These are phyloP conservation scores for Magnaporthiopsis poae DNA, from an alignment of 2,329 filamentous ascomycete genomes.

Conservation along the genomic window DNA sequence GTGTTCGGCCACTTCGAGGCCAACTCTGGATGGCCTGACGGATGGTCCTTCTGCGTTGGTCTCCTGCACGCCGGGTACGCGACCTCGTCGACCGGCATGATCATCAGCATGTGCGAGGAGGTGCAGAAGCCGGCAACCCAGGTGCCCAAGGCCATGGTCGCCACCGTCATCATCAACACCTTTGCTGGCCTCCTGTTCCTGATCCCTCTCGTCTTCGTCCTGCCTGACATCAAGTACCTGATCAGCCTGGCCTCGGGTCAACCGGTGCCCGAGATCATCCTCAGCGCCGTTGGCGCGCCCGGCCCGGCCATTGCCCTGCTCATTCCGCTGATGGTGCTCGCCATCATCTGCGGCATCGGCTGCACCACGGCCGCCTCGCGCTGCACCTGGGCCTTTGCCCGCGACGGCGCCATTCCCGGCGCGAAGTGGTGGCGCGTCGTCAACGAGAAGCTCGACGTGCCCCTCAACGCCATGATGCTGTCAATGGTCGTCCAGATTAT, in stretches of 20 bases:
- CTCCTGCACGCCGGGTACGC: constrained; percentile 64
- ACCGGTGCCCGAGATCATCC: constrained; percentile 56
- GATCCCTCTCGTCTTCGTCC: constrained; percentile 58
- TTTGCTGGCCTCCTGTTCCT: constrained; percentile 58
- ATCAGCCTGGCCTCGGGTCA: constrained; percentile 45
- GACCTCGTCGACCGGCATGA: constrained; percentile 70
- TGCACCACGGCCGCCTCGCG: constrained; percentile 61
- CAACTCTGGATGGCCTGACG: constrained; percentile 57
- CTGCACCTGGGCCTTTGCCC: constrained; percentile 59
- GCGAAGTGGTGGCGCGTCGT: constrained; percentile 51
- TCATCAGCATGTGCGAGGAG: constrained; percentile 70
- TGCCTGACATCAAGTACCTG: constrained; percentile 51
- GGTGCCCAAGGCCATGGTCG: constrained; percentile 64
- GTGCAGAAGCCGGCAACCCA: constrained; percentile 55
- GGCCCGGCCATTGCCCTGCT: constrained; percentile 54
- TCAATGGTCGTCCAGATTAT: constrained; percentile 55
- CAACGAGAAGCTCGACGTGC: constrained; percentile 52
- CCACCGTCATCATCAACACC: constrained; percentile 57
- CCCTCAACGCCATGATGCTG: constrained; percentile 63
- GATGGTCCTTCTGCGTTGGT: constrained; percentile 66
- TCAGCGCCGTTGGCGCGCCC: constrained; percentile 48
- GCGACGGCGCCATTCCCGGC: constrained; percentile 60
- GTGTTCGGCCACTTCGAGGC: constrained; percentile 62
- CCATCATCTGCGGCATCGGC: constrained; percentile 56
- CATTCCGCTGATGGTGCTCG: constrained; percentile 56